phyloP scores from a whole-genome alignment of 805 yeast species.

The Cyberlindnera lachancei region DNA sequence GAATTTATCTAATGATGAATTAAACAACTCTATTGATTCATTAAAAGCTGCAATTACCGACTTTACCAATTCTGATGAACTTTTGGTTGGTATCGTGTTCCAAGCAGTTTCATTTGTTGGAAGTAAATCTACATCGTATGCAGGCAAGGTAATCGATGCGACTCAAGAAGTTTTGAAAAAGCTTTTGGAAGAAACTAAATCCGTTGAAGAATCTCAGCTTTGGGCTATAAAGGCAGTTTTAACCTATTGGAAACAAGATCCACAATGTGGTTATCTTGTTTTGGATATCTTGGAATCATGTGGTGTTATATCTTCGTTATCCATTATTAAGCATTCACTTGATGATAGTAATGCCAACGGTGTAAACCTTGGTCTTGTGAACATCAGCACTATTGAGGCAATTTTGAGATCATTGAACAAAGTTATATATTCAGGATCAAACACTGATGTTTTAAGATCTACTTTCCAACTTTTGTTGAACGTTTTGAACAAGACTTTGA shows the following conservation, averaged over 20 bases:
- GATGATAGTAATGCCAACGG: slow-evolving; percentile 25
- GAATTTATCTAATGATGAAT: slow-evolving; percentile 23
- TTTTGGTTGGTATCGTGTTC: slow-evolving; percentile 53
- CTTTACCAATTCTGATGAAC: slow-evolving; percentile 31
- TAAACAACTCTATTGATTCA: slow-evolving; percentile 23
- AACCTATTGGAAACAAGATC: slow-evolving; percentile 57
- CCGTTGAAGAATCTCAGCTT: slow-evolving; percentile 21
- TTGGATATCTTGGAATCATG: slow-evolving; percentile 42
- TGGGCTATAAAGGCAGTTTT: slow-evolving; percentile 51
- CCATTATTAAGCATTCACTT: slow-evolving; percentile 39
- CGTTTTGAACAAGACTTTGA: slow-evolving; percentile 17
- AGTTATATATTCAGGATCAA: slow-evolving; percentile 15
- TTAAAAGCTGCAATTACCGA: slow-evolving; percentile 23
- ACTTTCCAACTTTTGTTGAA: slow-evolving; percentile 23
- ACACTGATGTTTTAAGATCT: slow-evolving; percentile 21
- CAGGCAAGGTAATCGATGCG: slow-evolving; percentile 45
- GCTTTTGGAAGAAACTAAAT: slow-evolving; percentile 16
- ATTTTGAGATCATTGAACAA: slow-evolving; percentile 29
- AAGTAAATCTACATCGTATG: slow-evolving; percentile 78
- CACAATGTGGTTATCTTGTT: slow-evolving; percentile 56
- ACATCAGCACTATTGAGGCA: slow-evolving; percentile 39
- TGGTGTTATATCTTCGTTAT: slow-evolving; percentile 33
- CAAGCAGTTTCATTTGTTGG: slow-evolving; percentile 79
- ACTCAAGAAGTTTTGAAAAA: slow-evolving; percentile 29
- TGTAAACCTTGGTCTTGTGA: slow-evolving; percentile 31